These are phyloP conservation scores for Alternaria burnsii DNA, from an alignment of 2,329 filamentous ascomycete species.

Conservation along the genomic window DNA sequence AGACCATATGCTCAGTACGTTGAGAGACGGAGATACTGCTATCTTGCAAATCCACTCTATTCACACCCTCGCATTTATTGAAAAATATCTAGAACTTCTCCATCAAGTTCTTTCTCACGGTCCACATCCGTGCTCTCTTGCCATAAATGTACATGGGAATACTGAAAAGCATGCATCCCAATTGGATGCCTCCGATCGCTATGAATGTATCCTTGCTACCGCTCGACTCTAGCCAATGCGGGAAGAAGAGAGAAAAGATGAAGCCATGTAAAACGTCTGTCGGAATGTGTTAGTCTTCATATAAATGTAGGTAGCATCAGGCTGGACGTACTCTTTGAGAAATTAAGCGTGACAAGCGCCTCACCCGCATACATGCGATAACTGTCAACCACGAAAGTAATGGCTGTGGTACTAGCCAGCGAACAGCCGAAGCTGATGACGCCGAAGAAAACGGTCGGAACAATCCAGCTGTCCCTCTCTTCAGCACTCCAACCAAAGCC, in stretches of 20 bases:
- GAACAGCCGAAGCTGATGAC: slow-evolving; percentile 91
- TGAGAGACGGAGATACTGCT: background rate
- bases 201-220: slow-evolving; percentile 82
- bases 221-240: slow-evolving; percentile 74
- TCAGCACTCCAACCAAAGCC: slow-evolving; percentile 94
- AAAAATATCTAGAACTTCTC: slow-evolving; percentile 68
- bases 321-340: slow-evolving; percentile 75
- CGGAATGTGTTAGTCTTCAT: slow-evolving; percentile 11
- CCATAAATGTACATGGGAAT: slow-evolving; percentile 96
- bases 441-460: slow-evolving; percentile 93
- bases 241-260: slow-evolving; percentile 80
- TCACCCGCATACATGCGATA: slow-evolving; percentile 95
- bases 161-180: slow-evolving; percentile 75
- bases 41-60: background rate
- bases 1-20: background rate
- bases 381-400: slow-evolving; percentile 93
- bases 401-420: slow-evolving; percentile 86
- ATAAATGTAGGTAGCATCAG: background rate
- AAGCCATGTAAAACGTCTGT: slow-evolving; percentile 84
- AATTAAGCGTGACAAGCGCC: slow-evolving; percentile 92
- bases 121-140: slow-evolving; percentile 94
- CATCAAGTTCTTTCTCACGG: slow-evolving; percentile 84
- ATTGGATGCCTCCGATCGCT: slow-evolving; percentile 84
- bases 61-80: background rate
- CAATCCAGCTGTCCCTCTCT: slow-evolving; percentile 80